Evolutionary conservation across 768 basidiomycete species (phyloP), one percentile per base, ranked within the genome.

Genomic region (Coprinopsis marcescibilis): DNA sequence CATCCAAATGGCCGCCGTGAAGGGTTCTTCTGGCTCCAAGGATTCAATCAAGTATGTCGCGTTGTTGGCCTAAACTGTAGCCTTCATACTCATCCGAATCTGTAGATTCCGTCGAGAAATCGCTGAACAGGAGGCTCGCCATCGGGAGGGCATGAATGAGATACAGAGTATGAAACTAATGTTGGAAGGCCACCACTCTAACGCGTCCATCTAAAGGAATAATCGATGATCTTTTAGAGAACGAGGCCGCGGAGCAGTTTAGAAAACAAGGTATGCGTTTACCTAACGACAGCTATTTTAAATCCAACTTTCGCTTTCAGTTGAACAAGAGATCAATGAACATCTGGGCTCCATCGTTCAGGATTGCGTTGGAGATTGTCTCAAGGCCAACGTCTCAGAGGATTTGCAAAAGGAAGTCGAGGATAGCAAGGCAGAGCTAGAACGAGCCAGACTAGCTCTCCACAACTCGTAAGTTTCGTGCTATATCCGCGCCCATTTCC

Each of bases 401-500:
- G 61, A 70, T 5, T 60, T 77, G n/a, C 76, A 76, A 49, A 62
- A 71, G 4, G 71, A 79, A 48, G 60, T 82, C 1, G 62, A 60
- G 5, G 52, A 59, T n/a, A 70, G 73, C 48, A 70, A 70, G 51
- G 55, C 49, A 5, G 66, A 77, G 52, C 64, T 82, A 7, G 70
- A 75, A 19, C 63, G 70, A 45, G 64, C 76, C 19, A 68, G 72
- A 43, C 60, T 68, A 15, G 60, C 68, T 8, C 63, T 82, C 8
- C 73, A 79, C 53, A 81, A 83, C 55, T 77, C 77, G 81, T 81
- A 52, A 51, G 78, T 67, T 3, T 15, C n/a, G 5, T 14, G n/a
- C 27, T 37, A 46, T 5, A 5, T 17, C 4, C 33, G 13, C 21
- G n/a, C 32, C 26, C 14, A 36, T 32, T 20, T 15, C 48, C 41